Percentiles rank a stretch among this genome's conserved stretches.
Evolutionary conservation across 768 basidiomycete species (phyloP).

Genomic region (Vishniacozyma victoriae): DNA sequence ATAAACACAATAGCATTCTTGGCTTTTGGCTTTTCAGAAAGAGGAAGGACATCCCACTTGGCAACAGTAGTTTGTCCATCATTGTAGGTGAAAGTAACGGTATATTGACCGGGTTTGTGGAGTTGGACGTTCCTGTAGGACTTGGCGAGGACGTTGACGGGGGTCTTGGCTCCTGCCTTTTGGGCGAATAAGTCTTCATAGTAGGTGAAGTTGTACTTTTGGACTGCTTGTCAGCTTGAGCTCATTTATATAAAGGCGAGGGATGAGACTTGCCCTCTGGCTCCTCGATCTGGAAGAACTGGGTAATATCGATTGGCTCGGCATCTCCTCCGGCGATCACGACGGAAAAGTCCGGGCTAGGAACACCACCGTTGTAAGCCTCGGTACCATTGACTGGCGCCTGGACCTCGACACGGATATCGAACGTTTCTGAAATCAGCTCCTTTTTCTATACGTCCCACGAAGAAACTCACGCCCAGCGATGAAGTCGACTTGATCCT

Average conservation of each 20-base stretch:
- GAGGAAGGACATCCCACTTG: slow-evolving; percentile 42
- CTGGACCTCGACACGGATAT: slow-evolving; percentile 39
- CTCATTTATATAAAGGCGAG: slow-evolving; percentile 2
- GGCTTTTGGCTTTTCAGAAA: slow-evolving; percentile 34
- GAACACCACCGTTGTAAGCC: slow-evolving; percentile 46
- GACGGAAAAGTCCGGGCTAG: slow-evolving; percentile 38
- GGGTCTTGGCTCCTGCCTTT: slow-evolving; percentile 31
- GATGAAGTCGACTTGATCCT: slow-evolving; percentile 38
- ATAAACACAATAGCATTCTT: slow-evolving; percentile 49
- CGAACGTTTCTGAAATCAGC: slow-evolving; percentile 18
- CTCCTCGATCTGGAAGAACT: slow-evolving; percentile 39
- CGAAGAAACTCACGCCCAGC: slow-evolving; percentile 26
- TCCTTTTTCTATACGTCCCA: neutral
- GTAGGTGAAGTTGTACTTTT: slow-evolving; percentile 43
- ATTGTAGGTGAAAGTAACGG: slow-evolving; percentile 43
- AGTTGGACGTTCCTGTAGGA: slow-evolving; percentile 46
- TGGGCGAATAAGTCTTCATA: slow-evolving; percentile 46
- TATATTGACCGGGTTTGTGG: slow-evolving; percentile 45
- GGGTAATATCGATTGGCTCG: slow-evolving; percentile 26
- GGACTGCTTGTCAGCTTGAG: slow-evolving; percentile 2
- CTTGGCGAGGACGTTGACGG: slow-evolving; percentile 47
- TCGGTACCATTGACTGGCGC: slow-evolving; percentile 48
- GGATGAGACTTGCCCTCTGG: slow-evolving; percentile 13
- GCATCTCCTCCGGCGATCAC: slow-evolving; percentile 38
- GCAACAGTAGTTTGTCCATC: slow-evolving; percentile 41